Conservation (phyloP, 176 grass and related monocot genomes). For the bread wheat (Triticum aestivum) region DNA sequence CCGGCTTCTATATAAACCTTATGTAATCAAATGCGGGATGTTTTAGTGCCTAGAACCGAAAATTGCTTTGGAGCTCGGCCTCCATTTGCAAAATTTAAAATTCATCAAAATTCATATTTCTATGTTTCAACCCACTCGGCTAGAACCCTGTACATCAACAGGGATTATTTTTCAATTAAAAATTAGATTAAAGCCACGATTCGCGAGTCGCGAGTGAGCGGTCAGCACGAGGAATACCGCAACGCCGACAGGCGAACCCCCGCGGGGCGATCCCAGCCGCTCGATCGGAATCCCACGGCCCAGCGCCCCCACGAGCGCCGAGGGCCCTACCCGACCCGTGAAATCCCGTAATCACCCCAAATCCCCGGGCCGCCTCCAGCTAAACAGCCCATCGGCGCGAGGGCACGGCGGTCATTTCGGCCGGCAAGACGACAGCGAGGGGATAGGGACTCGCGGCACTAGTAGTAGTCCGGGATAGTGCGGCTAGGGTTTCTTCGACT, state of each 20-base stretch:
- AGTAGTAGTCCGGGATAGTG: neutral
- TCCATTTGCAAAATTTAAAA: no score
- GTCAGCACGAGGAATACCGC: neutral
- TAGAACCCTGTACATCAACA: no score
- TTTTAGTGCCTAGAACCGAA: no score
- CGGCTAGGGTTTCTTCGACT: slow-evolving; percentile 80
- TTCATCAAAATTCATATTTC: no score
- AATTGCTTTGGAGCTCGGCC: no score
- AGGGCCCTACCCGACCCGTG: neutral
- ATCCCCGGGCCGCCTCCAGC: neutral
- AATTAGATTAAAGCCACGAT: no score
- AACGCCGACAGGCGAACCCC: neutral
- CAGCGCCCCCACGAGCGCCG: neutral
- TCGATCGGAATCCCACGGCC: neutral
- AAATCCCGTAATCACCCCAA: slow-evolving; percentile 33
- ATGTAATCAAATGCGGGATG: no score
- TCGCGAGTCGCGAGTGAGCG: no score
- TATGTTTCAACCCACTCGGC: no score
- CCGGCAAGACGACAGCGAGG: neutral
- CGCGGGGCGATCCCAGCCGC: neutral
- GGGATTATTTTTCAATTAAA: no score
- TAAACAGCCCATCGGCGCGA: neutral
- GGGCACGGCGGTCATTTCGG: slow-evolving; percentile 7
- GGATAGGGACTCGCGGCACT: slow-evolving; percentile 33
- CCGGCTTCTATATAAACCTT: no score